Percentiles rank a stretch among this genome's conserved stretches.
Conservation (phyloP, 2,329 filamentous ascomycete genomes). For the Neopestalotiopsis sp. region DNA sequence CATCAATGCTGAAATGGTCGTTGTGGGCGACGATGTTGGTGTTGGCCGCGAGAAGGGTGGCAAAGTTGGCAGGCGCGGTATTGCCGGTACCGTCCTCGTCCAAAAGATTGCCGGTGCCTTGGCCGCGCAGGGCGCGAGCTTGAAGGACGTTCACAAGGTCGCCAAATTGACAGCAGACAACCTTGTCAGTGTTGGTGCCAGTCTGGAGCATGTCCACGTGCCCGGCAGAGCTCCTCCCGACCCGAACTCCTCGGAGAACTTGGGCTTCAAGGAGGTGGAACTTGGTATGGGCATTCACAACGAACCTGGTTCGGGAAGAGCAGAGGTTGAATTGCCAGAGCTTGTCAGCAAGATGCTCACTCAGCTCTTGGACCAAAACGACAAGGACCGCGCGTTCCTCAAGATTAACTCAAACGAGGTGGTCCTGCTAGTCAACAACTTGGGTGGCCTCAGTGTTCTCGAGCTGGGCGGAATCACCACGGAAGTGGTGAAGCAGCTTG, state of each 20-base stretch:
- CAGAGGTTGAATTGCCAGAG: constrained; percentile 55
- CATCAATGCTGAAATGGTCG: constrained; percentile 82
- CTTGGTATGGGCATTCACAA: constrained; percentile 83
- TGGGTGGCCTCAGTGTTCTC: constrained; percentile 74
- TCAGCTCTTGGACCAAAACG: constrained; percentile 69
- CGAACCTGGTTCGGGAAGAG: constrained; percentile 62
- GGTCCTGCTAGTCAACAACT: constrained; percentile 76
- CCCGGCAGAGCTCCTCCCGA: constrained; percentile 71
- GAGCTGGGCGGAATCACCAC: constrained; percentile 75
- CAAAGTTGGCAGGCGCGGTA: constrained; percentile 90
- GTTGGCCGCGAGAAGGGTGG: constrained; percentile 81
- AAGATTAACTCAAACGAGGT: constrained; percentile 66
- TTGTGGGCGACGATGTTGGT: constrained; percentile 90
- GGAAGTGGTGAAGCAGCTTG: constrained; percentile 70
- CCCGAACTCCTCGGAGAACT: constrained; percentile 53
- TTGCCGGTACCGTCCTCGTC: constrained; percentile 90
- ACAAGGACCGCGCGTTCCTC: constrained; percentile 74
- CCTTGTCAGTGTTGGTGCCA: constrained; percentile 83
- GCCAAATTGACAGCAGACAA: constrained; percentile 76
- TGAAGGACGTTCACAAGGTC: constrained; percentile 75
- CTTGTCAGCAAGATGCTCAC: constrained; percentile 70
- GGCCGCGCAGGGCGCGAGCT: constrained; percentile 69
- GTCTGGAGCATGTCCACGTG: constrained; percentile 90
- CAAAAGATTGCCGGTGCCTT: constrained; percentile 87
- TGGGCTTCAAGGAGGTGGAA: constrained; percentile 64